A percentile compares a stretch with the other conserved stretches of the same genome.
These are phyloP conservation scores for Mycena indigotica DNA, from an alignment of 768 basidiomycete species.

Conservation along the genomic window DNA sequence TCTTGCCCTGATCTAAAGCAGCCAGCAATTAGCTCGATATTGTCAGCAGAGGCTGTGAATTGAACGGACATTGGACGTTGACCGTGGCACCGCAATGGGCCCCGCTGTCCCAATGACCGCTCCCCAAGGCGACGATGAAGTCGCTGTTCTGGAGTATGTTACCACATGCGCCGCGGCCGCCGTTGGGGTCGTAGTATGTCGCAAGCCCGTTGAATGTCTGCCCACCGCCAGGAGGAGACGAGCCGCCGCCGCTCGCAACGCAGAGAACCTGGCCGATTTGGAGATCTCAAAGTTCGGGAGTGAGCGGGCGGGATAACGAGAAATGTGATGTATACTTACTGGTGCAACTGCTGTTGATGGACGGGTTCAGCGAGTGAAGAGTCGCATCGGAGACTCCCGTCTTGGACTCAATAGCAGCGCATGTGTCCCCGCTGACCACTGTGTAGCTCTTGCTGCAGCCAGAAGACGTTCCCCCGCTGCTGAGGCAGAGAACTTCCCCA, in stretches of 20 bases:
- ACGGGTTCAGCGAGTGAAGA: not conserved
- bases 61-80: conserved; percentile 10
- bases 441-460: conserved; percentile 1
- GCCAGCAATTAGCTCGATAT: no score
- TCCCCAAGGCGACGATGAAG: conserved; percentile 14
- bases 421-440: conserved; percentile 3
- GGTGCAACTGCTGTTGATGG: conserved; percentile 4
- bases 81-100: conserved; percentile 14
- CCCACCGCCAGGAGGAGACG: conserved; percentile 1
- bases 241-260: not conserved
- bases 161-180: conserved; percentile 11
- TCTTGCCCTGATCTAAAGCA: conserved; percentile 8
- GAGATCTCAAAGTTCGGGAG: not conserved
- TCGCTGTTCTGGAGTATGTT: conserved; percentile 10
- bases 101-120: conserved; percentile 11
- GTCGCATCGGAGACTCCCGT: not conserved
- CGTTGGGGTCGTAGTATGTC: conserved; percentile 15
- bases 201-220: conserved; percentile 6
- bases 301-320: not conserved
- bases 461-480: not conserved
- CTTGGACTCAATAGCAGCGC: not conserved
- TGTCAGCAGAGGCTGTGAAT: no score
- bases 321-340: not conserved
- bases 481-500: conserved; percentile 10
- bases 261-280: conserved; percentile 11